Evolutionary conservation across 2,329 filamentous ascomycete species (phyloP).

Genomic region (Fusarium tricinctum): DNA sequence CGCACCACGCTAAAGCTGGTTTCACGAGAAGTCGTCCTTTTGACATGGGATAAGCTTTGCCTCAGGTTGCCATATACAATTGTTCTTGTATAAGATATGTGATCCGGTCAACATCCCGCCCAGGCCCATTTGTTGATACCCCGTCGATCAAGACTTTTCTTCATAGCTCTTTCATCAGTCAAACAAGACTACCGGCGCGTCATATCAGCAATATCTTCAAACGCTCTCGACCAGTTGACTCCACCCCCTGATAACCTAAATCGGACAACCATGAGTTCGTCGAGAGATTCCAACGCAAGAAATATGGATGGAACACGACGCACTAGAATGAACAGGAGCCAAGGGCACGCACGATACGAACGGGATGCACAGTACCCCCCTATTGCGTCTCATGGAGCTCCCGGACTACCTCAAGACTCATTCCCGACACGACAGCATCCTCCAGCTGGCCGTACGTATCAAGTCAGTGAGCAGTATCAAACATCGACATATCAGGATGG

Average conservation of each 20-base stretch:
- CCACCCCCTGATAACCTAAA: background rate
- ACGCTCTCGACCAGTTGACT: background rate
- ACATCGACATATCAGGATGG: background rate
- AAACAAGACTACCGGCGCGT: background rate
- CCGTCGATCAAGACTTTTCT: background rate
- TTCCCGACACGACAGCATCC: slow-evolving; percentile 5
- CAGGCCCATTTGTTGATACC: background rate
- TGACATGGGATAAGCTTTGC: slow-evolving; percentile 22
- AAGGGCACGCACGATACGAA: background rate
- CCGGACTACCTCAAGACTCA: background rate
- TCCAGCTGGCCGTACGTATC: background rate
- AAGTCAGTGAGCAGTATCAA: background rate
- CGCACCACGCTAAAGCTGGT: background rate
- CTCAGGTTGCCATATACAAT: background rate
- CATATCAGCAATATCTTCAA: background rate
- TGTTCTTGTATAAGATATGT: background rate
- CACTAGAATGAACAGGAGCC: background rate
- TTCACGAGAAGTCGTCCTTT: slow-evolving; percentile 6
- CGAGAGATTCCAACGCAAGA: background rate
- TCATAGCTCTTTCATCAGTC: too few species aligned
- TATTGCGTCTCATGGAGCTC: background rate
- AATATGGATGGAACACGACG: background rate
- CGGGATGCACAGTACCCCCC: background rate
- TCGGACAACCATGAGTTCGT: slow-evolving; percentile 1
- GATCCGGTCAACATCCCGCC: background rate